phyloP scores from a whole-genome alignment of 2,329 filamentous ascomycete genomes.

The Apiospora kogelbergensis region DNA sequence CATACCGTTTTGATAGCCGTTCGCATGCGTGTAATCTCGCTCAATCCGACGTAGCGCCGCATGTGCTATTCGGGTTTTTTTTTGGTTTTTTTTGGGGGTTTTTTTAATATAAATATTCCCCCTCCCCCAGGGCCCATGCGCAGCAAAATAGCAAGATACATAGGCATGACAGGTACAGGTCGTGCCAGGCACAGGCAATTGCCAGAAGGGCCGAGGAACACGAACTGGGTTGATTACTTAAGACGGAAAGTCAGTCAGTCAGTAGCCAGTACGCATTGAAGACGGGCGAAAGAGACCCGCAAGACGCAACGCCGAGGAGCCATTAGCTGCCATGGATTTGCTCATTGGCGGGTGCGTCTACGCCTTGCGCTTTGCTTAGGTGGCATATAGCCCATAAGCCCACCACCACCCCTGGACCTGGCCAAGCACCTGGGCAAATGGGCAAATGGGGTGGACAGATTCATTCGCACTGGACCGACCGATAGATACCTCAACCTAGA shows the following conservation, averaged over 20 bases:
- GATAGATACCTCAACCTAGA: neutral
- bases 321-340: neutral
- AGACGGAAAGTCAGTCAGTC: neutral
- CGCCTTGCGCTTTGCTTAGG: neutral
- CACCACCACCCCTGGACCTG: neutral
- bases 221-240: neutral
- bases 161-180: no score
- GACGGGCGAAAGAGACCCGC: no score
- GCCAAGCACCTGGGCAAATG: neutral
- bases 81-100: no score
- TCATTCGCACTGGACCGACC: neutral
- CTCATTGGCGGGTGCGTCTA: neutral
- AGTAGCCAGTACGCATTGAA: neutral
- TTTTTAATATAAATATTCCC: no score
- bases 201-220: no score
- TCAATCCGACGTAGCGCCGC: neutral
- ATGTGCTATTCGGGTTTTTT: neutral
- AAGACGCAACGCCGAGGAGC: constrained; percentile 7
- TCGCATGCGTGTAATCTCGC: neutral
- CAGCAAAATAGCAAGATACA: no score
- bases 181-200: no score
- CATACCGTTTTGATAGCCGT: neutral
- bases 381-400: neutral
- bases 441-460: neutral
- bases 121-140: no score